A percentile compares a stretch with the other conserved stretches of the same genome.
phyloP scores from a whole-genome alignment of 192 early-diverging fungal genomes.

The Linnemannia schmuckeri region DNA sequence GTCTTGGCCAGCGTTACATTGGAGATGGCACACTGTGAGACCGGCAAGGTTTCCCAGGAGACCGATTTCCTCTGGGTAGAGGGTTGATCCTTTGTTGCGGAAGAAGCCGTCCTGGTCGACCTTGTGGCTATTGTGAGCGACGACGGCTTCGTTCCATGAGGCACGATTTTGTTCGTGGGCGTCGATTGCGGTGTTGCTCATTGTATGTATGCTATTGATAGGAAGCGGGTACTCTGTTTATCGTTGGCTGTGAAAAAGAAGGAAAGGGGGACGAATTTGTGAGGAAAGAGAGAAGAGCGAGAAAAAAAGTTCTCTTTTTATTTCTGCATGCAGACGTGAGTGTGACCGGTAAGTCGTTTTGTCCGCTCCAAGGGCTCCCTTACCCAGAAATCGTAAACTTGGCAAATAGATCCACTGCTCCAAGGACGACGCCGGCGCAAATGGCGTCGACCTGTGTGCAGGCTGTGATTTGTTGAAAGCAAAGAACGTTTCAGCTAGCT shows the following conservation, averaged over 20 bases:
- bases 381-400: not conserved
- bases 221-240: not conserved
- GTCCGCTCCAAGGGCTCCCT: not conserved
- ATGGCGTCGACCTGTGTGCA: not conserved
- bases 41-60: slow-evolving; percentile 40
- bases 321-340: not conserved
- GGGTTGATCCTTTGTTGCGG: slow-evolving; percentile 37
- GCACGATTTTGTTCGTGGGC: slow-evolving; percentile 40
- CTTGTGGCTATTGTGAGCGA: slow-evolving; percentile 53
- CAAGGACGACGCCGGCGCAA: not conserved
- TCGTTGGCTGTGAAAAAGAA: not conserved
- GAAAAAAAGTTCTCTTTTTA: not conserved
- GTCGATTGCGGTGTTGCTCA: slow-evolving; percentile 6
- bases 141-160: slow-evolving; percentile 44
- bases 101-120: slow-evolving; percentile 50
- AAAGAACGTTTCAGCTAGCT: not conserved
- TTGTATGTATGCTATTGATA: not conserved
- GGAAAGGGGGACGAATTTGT: not conserved
- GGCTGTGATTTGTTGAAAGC: not conserved
- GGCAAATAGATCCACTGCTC: not conserved
- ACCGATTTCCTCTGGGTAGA: slow-evolving; percentile 43
- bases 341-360: not conserved
- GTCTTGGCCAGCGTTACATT: slow-evolving; percentile 51
- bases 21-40: slow-evolving; percentile 46
- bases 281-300: not conserved